A percentile compares a stretch with the other conserved stretches of the same genome.
Evolutionary conservation across 2,329 filamentous ascomycete genomes (phyloP).

Genomic region (Penicillium janthinellum): DNA sequence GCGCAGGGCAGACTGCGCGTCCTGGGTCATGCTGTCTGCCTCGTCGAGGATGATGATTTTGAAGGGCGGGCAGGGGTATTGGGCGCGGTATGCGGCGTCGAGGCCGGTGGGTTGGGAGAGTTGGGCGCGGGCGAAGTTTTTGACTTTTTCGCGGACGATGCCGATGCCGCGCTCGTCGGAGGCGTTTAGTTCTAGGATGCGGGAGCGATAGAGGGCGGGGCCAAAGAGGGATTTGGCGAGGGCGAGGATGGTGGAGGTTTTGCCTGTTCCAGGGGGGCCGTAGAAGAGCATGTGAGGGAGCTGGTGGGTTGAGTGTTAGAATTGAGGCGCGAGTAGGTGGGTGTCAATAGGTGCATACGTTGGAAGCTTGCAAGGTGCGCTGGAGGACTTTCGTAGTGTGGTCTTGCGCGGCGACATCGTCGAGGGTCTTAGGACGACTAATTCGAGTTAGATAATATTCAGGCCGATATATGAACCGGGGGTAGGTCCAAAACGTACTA

Average conservation of each 20-base stretch:
- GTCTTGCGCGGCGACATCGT: conserved; percentile 95
- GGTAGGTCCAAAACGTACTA: conserved; percentile 60
- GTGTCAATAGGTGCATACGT: conserved; percentile 56
- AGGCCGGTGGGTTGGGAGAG: conserved; percentile 75
- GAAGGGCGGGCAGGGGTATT: conserved; percentile 94
- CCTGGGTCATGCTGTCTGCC: conserved; percentile 98
- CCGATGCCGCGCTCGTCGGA: conserved; percentile 97
- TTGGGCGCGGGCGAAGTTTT: conserved; percentile 95
- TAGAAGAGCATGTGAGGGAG: conserved; percentile 99
- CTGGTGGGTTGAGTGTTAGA: conserved; percentile 41
- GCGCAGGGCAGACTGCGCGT: conserved; percentile 88
- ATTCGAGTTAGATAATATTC: conserved; percentile 3
- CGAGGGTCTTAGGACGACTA: conserved; percentile 89
- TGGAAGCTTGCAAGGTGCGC: conserved; percentile 89
- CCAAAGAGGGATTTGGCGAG: conserved; percentile 97
- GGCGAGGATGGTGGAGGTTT: conserved; percentile 96
- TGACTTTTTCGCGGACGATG: conserved; percentile 97
- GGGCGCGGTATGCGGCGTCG: conserved; percentile 62
- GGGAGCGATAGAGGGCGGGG: conserved; percentile 85
- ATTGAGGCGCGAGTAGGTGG: neutral
- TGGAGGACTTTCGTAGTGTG: conserved; percentile 93
- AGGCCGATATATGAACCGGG: neutral
- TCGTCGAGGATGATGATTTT: conserved; percentile 99
- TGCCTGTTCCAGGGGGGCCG: conserved; percentile 93
- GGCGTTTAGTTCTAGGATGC: conserved; percentile 98